A percentile compares a stretch with the other conserved stretches of the same genome.
phyloP scores from a whole-genome alignment of 179 eudicot genomes.

The Spinacia oleracea region DNA sequence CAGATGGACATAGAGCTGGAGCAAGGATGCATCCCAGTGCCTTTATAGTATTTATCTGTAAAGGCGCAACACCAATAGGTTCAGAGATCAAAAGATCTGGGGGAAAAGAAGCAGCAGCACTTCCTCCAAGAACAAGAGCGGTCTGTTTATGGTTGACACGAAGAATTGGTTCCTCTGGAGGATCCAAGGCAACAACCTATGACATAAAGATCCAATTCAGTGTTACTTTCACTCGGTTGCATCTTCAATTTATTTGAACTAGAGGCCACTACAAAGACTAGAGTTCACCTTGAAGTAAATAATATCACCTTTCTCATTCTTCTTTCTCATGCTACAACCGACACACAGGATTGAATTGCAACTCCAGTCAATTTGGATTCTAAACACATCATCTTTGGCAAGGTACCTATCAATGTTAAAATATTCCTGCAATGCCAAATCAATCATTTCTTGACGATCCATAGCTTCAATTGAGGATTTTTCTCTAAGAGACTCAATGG shows the following conservation, averaged over 20 bases:
- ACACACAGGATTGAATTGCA: constrained; percentile 78
- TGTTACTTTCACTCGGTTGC: constrained; percentile 7
- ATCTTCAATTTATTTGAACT: constrained; percentile 3
- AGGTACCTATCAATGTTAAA: constrained; percentile 79
- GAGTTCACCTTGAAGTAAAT: constrained; percentile 76
- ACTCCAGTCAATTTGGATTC: constrained; percentile 76
- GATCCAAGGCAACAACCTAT: constrained; percentile 88
- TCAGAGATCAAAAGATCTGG: constrained; percentile 58
- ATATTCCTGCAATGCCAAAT: constrained; percentile 72
- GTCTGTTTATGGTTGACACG: constrained; percentile 70
- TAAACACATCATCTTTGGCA: constrained; percentile 69
- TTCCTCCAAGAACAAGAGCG: constrained; percentile 91
- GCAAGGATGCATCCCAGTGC: constrained; percentile 67
- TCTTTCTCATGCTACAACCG: constrained; percentile 54
- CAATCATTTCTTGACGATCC: constrained; percentile 87
- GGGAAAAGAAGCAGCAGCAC: constrained; percentile 73
- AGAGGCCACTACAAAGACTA: constrained; percentile 20
- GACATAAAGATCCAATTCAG: constrained; percentile 30
- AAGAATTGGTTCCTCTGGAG: constrained; percentile 63
- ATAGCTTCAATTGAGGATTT: constrained; percentile 68
- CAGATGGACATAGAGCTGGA: constrained; percentile 80
- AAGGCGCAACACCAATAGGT: constrained; percentile 42
- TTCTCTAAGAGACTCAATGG: constrained; percentile 67
- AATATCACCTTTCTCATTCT: constrained; percentile 38
- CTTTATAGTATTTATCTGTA: constrained; percentile 59